Percentiles rank a stretch among this genome's conserved stretches.
phyloP scores from a whole-genome alignment of 2,329 filamentous ascomycete genomes.

The Metarhizium humberi region DNA sequence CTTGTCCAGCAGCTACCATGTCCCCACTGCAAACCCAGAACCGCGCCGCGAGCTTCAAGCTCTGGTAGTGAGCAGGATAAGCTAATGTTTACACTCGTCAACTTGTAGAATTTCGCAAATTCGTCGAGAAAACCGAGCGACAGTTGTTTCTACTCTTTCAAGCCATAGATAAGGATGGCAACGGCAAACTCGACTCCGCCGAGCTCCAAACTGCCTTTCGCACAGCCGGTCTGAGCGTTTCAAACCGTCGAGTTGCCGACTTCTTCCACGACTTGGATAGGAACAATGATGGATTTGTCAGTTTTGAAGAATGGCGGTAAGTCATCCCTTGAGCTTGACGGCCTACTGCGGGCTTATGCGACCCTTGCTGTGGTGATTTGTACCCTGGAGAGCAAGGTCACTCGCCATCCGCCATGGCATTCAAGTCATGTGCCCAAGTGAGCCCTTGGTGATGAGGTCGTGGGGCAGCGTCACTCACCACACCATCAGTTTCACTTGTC shows the following conservation, averaged over 20 bases:
- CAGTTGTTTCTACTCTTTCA: constrained; percentile 76
- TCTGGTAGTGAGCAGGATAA: neutral
- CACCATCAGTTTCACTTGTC: neutral
- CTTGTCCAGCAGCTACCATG: neutral
- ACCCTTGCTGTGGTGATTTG: neutral
- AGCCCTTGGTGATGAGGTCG: constrained; percentile 2
- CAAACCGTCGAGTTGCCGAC: constrained; percentile 64
- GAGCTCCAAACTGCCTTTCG: constrained; percentile 75
- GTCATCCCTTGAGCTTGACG: constrained; percentile 20
- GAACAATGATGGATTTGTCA: constrained; percentile 81
- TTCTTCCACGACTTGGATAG: constrained; percentile 88
- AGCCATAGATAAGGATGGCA: constrained; percentile 75
- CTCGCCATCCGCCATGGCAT: constrained; percentile 3
- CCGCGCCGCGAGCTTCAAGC: neutral
- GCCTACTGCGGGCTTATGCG: too few relatives aligned
- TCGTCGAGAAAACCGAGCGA: constrained; percentile 79
- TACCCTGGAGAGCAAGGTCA: constrained; percentile 1
- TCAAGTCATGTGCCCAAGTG: constrained; percentile 13
- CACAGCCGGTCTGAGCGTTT: constrained; percentile 68
- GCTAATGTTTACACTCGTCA: neutral
- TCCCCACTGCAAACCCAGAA: neutral
- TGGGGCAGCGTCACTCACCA: constrained; percentile 1
- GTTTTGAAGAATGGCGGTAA: constrained; percentile 94
- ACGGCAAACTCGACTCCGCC: constrained; percentile 78
- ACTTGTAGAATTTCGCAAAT: constrained; percentile 70